Percentiles rank a stretch among this genome's conserved stretches.
phyloP scores from a whole-genome alignment of 2,329 filamentous ascomycete genomes.

The Cladosporium sphaerospermum region DNA sequence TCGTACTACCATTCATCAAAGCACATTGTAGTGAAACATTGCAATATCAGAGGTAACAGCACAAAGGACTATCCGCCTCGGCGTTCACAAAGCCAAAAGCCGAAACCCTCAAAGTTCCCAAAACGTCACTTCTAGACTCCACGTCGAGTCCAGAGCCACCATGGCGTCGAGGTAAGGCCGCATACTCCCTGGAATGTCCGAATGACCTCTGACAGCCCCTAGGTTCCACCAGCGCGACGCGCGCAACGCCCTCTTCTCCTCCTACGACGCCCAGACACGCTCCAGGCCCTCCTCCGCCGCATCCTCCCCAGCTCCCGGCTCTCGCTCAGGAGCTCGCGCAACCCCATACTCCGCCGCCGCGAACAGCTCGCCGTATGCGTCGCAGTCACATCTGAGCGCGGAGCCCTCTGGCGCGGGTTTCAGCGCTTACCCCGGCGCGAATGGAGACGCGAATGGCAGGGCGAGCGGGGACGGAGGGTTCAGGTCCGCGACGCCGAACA shows the following conservation, averaged over 20 bases:
- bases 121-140: constrained; percentile 9
- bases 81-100: constrained; percentile 1
- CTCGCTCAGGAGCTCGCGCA: constrained; percentile 18
- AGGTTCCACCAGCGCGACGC: constrained; percentile 30
- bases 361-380: constrained; percentile 19
- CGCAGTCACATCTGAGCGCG: constrained; percentile 11
- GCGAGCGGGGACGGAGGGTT: constrained; percentile 26
- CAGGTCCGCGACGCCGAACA: constrained; percentile 41
- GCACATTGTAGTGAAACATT: background rate
- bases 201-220: background rate
- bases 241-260: constrained; percentile 36
- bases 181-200: background rate
- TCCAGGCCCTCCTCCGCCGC: constrained; percentile 28
- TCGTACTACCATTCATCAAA: background rate
- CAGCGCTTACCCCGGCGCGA: constrained; percentile 26
- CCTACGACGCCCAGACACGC: constrained; percentile 28
- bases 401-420: constrained; percentile 14
- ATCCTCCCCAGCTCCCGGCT: constrained; percentile 20
- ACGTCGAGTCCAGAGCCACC: constrained; percentile 4
- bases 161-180: constrained; percentile 11
- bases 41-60: background rate
- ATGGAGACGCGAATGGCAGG: constrained; percentile 15
- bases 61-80: background rate
- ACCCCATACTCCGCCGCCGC: constrained; percentile 19
- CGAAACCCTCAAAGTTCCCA: constrained; percentile 1